Evolutionary conservation across 192 early-diverging fungal species (phyloP).

Genomic region (Mortierella antarctica): DNA sequence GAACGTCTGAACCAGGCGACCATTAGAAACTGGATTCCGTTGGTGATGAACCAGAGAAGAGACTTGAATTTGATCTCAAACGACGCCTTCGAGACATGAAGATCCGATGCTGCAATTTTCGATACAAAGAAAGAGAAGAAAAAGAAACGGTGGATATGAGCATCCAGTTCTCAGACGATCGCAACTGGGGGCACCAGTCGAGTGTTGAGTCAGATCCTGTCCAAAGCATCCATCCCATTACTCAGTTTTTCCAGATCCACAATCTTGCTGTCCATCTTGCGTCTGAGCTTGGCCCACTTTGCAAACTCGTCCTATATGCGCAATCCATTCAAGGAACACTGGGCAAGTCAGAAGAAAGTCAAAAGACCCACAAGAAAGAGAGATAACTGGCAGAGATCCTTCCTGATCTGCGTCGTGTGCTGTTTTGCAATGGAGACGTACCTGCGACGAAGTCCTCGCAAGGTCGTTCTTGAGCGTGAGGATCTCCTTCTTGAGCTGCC

Average conservation of each 20-base stretch:
- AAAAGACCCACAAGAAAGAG: neutral
- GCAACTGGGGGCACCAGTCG: too few relatives aligned
- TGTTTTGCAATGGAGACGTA: conserved; percentile 7
- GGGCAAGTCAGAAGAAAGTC: neutral
- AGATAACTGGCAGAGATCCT: too few relatives aligned
- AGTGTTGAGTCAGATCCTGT: too few relatives aligned
- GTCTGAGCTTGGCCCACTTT: conserved; percentile 89
- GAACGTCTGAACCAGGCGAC: conserved; percentile 73
- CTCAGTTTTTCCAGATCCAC: conserved; percentile 75
- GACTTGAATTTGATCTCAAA: conserved; percentile 86
- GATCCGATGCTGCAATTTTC: conserved; percentile 56
- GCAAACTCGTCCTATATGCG: conserved; percentile 84
- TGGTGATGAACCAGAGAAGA: conserved; percentile 70
- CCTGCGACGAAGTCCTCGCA: conserved; percentile 75
- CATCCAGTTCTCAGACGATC: neutral
- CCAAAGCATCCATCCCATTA: conserved; percentile 42
- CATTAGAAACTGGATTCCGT: conserved; percentile 70
- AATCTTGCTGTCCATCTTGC: conserved; percentile 78
- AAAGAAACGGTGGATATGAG: neutral
- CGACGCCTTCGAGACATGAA: conserved; percentile 71
- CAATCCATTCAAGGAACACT: neutral
- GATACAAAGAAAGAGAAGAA: neutral
- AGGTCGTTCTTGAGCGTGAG: conserved; percentile 73
- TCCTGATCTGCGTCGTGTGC: neutral
- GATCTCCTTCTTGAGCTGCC: conserved; percentile 70